phyloP scores from a whole-genome alignment of 169 alveolate species.

The Eimeria praecox region DNA sequence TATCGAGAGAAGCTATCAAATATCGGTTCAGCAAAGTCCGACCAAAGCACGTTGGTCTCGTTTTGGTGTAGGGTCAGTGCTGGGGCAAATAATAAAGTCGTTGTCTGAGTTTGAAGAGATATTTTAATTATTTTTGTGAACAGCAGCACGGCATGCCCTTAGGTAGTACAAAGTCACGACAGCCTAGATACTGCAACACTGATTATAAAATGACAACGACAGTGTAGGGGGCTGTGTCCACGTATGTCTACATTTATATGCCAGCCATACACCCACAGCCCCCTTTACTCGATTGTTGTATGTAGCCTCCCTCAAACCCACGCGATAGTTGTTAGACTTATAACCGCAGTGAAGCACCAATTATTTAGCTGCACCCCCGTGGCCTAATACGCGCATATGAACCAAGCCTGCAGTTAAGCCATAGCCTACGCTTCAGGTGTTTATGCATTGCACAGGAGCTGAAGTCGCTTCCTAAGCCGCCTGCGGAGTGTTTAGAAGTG shows the following conservation, averaged over 20 bases:
- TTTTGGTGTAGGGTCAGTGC: not conserved
- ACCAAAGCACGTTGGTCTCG: not conserved
- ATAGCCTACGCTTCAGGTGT: not conserved
- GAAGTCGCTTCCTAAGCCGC: conserved; percentile 97
- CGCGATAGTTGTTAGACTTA: not conserved
- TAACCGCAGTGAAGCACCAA: not conserved
- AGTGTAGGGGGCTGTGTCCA: not conserved
- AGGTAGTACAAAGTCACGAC: not conserved
- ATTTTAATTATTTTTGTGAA: too few species aligned
- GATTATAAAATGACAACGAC: not conserved
- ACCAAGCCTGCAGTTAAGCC: not conserved
- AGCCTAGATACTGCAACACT: not conserved
- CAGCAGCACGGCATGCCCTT: not conserved
- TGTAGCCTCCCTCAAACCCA: not conserved
- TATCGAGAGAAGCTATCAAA: not conserved
- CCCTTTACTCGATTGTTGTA: too few species aligned
- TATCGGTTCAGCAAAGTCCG: not conserved
- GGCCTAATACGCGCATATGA: not conserved
- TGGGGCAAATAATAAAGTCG: not conserved
- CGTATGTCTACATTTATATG: not conserved
- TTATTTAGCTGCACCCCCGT: not conserved
- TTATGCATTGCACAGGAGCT: conserved; percentile 89
- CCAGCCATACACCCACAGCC: too few species aligned
- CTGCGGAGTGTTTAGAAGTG: conserved; percentile 94
- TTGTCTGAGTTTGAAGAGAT: too few species aligned